Evolutionary conservation across 2,329 filamentous ascomycete genomes (phyloP).

Genomic region (Neurospora sp.): DNA sequence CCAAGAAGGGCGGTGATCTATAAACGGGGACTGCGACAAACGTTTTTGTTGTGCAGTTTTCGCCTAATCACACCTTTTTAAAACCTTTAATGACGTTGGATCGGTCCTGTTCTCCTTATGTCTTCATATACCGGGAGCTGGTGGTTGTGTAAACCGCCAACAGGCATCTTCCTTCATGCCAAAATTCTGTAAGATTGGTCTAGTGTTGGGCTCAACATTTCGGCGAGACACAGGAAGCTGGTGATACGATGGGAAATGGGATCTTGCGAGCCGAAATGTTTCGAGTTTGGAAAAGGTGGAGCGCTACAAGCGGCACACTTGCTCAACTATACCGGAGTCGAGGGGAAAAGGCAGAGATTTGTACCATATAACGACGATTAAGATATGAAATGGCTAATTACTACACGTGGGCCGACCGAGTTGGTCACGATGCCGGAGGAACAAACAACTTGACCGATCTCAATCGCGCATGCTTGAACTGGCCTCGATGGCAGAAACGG

Average conservation of each 20-base stretch:
- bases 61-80: not conserved
- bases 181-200: not conserved
- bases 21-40: not conserved
- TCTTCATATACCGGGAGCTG: not conserved
- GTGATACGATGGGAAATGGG: not conserved
- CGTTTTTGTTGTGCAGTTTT: not conserved
- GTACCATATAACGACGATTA: not conserved
- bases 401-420: not conserved
- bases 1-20: slow-evolving; percentile 5
- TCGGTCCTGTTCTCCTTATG: not conserved
- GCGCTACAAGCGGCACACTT: not conserved
- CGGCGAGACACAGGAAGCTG: not conserved
- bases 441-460: not conserved
- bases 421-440: not conserved
- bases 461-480: not conserved
- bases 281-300: not conserved
- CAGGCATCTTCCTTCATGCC: not conserved
- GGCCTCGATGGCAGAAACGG: not conserved
- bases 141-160: not conserved
- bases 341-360: not conserved
- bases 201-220: not conserved
- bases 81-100: not conserved
- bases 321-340: not conserved
- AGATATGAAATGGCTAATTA: not conserved
- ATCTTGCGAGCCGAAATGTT: not conserved